These are phyloP conservation scores for Colletotrichum tamarilloi DNA, from an alignment of 2,329 filamentous ascomycete genomes.

Conservation along the genomic window DNA sequence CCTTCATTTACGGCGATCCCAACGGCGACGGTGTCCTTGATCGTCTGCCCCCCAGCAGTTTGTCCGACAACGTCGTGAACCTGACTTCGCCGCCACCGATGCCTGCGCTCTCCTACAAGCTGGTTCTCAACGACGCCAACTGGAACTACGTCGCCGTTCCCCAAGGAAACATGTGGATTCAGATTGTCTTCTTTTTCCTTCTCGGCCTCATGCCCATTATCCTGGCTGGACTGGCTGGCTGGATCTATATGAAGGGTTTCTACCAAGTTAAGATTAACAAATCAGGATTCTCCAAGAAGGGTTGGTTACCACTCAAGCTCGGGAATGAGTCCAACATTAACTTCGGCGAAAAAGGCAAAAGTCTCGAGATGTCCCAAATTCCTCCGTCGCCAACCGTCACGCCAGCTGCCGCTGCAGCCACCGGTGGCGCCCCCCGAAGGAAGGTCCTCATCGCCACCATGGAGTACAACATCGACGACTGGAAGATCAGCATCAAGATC, in stretches of 20 bases:
- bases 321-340: slow-evolving; percentile 45
- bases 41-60: slow-evolving; percentile 68
- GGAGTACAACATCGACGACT: slow-evolving; percentile 79
- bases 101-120: slow-evolving; percentile 64
- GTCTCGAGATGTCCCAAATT: slow-evolving; percentile 37
- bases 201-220: slow-evolving; percentile 63
- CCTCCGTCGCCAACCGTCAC: slow-evolving; percentile 27
- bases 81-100: slow-evolving; percentile 64
- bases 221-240: slow-evolving; percentile 61
- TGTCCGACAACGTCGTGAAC: slow-evolving; percentile 68
- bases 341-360: slow-evolving; percentile 44
- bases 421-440: slow-evolving; percentile 48
- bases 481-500: slow-evolving; percentile 78
- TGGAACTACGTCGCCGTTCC: slow-evolving; percentile 64
- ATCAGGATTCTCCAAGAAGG: slow-evolving; percentile 41
- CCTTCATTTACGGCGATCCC: slow-evolving; percentile 70
- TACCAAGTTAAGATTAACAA: slow-evolving; percentile 65
- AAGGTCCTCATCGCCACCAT: slow-evolving; percentile 76
- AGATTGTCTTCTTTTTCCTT: slow-evolving; percentile 64
- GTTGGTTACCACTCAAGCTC: slow-evolving; percentile 42
- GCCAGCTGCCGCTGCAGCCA: slow-evolving; percentile 31
- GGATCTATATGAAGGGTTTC: slow-evolving; percentile 67
- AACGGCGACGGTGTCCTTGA: slow-evolving; percentile 71
- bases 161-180: slow-evolving; percentile 61
- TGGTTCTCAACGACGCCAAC: slow-evolving; percentile 65